Conservation (phyloP, 306 rosid species). For the Dalbergia cochinchinensis region DNA sequence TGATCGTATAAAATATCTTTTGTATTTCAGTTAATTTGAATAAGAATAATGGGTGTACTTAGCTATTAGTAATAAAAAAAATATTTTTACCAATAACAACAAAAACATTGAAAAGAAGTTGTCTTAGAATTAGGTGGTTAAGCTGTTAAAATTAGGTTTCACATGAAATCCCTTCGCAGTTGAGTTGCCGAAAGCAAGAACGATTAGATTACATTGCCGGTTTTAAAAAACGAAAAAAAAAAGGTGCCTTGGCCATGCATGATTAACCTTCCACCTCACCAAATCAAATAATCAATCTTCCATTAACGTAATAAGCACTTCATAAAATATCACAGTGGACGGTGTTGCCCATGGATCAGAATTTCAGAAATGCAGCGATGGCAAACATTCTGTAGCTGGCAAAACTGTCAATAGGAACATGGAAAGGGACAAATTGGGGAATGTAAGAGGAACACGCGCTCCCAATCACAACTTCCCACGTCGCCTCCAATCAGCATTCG, state of each 20-base stretch:
- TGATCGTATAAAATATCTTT: too few relatives aligned
- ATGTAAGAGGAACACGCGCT: not conserved
- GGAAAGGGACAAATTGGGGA: conserved; percentile 45
- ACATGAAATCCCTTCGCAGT: not conserved
- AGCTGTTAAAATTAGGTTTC: conserved; percentile 21
- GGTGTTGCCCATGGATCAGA: conserved; percentile 7
- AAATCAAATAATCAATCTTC: not conserved
- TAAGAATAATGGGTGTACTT: too few relatives aligned
- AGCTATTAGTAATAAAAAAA: too few relatives aligned
- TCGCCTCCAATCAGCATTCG: conserved; percentile 48
- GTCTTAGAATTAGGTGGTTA: not conserved
- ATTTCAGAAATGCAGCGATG: not conserved
- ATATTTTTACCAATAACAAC: too few relatives aligned
- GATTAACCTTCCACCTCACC: conserved; percentile 35
- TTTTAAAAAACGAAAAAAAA: not conserved
- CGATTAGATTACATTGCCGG: not conserved
- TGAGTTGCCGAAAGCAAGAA: conserved; percentile 7
- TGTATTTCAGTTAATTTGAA: too few relatives aligned
- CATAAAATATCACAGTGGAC: conserved; percentile 23
- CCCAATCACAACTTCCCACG: conserved; percentile 49
- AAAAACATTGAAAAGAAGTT: not conserved
- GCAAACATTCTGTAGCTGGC: not conserved
- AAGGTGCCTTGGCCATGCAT: not conserved
- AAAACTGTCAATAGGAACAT: conserved; percentile 32
- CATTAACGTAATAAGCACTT: conserved; percentile 20